Evolutionary conservation across 768 basidiomycete genomes (phyloP).

Genomic region (Pisolithus marmoratus): DNA sequence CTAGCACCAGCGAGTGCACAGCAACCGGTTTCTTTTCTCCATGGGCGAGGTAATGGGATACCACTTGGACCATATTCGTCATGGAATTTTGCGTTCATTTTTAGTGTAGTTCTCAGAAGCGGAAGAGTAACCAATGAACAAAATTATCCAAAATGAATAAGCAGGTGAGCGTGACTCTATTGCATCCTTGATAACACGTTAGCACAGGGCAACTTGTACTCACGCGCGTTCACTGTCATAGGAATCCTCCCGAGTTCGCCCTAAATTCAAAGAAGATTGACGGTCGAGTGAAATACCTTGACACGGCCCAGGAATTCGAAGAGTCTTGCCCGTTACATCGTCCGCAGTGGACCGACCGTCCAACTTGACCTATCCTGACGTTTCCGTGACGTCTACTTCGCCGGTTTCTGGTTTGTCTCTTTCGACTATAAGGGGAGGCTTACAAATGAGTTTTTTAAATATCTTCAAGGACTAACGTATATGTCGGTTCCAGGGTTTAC

Average conservation of each 20-base stretch:
- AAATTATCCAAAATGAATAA: constrained; percentile 43
- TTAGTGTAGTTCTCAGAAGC: constrained; percentile 96
- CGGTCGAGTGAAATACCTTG: no score
- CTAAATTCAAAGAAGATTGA: constrained; percentile 11
- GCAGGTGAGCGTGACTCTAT: no score
- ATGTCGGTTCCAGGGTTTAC: constrained; percentile 89
- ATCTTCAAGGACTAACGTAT: constrained; percentile 84
- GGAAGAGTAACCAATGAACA: constrained; percentile 27
- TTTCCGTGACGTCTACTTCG: constrained; percentile 40
- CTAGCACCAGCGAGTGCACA: constrained; percentile 73
- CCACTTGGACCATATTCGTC: constrained; percentile 94
- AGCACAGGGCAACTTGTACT: constrained; percentile 75
- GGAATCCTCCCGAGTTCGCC: constrained; percentile 66
- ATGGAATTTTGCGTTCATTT: constrained; percentile 94
- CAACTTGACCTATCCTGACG: constrained; percentile 88
- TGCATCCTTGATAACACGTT: constrained; percentile 72
- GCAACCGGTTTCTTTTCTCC: constrained; percentile 79
- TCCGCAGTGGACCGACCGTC: constrained; percentile 98
- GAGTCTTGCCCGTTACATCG: constrained; percentile 74
- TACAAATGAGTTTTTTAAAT: constrained; percentile 64
- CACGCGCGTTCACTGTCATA: constrained; percentile 88
- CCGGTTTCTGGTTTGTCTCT: constrained; percentile 43
- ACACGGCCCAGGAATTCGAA: constrained; percentile 1
- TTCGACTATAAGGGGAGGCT: constrained; percentile 75
- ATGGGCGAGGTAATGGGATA: constrained; percentile 92